Evolutionary conservation across 75 land plant genomes (phyloP).

Genomic region (Sequoia sempervirens): DNA sequence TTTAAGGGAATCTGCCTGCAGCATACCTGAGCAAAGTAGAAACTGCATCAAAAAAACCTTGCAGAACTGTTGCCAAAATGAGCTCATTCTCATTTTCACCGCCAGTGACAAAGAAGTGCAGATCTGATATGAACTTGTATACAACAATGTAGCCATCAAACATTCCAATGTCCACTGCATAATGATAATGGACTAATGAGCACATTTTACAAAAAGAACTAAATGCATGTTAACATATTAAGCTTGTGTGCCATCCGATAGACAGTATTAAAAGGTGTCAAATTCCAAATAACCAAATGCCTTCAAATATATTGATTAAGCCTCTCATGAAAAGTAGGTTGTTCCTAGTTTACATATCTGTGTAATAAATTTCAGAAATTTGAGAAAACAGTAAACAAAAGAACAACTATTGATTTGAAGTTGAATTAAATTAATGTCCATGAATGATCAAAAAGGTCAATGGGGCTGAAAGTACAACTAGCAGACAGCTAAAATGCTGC

Average conservation of each 20-base stretch:
- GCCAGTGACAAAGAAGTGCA: no score
- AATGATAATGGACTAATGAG: not conserved
- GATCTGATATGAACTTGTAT: constrained; percentile 11
- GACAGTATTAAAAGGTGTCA: not conserved
- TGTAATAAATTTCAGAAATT: not conserved
- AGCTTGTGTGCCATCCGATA: not conserved
- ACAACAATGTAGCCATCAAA: constrained; percentile 34
- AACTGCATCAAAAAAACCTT: no score
- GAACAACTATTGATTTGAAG: not conserved
- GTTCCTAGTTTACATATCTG: not conserved
- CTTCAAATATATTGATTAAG: not conserved
- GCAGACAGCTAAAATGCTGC: not conserved
- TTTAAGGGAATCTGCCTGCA: no score
- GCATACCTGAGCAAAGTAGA: no score
- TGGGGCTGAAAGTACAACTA: not conserved
- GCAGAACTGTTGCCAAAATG: no score
- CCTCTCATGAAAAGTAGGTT: not conserved
- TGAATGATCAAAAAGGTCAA: not conserved
- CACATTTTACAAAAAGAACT: no score
- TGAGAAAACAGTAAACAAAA: not conserved
- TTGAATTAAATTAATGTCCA: not conserved
- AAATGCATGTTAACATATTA: not conserved
- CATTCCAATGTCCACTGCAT: constrained; percentile 41
- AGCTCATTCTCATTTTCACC: no score
- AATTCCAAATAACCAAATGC: not conserved